phyloP scores from a whole-genome alignment of 2,329 filamentous ascomycete genomes.

The Paramyrothecium roridum region DNA sequence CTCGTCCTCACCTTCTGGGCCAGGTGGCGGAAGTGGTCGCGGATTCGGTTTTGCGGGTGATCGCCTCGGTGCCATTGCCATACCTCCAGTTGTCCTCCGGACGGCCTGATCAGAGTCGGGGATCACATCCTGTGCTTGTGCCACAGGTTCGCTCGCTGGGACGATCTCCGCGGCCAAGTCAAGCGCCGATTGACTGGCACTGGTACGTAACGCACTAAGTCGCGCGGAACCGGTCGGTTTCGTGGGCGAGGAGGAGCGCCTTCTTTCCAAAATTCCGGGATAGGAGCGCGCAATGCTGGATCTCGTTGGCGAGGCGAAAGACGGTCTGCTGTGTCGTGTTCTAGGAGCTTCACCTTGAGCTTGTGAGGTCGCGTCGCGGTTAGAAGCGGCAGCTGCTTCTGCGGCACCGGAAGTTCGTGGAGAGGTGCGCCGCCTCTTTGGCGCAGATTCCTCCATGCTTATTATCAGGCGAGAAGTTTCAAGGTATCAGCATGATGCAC shows the following conservation, averaged over 20 bases:
- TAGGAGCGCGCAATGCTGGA: slow-evolving; percentile 61
- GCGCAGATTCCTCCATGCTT: slow-evolving; percentile 50
- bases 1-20: slow-evolving; percentile 22
- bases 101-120: slow-evolving; percentile 11
- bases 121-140: slow-evolving; percentile 12
- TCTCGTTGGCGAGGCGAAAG: slow-evolving; percentile 65
- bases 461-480: neutral
- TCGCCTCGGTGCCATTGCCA: slow-evolving; percentile 33
- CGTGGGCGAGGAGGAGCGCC: slow-evolving; percentile 33
- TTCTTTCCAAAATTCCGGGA: slow-evolving; percentile 51
- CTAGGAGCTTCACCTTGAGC: slow-evolving; percentile 8
- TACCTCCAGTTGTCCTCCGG: slow-evolving; percentile 20
- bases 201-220: slow-evolving; percentile 5
- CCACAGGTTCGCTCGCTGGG: slow-evolving; percentile 16
- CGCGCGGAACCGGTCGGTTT: slow-evolving; percentile 16
- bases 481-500: neutral
- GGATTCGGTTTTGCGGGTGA: slow-evolving; percentile 40
- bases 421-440: slow-evolving; percentile 63
- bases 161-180: slow-evolving; percentile 15
- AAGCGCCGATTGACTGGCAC: slow-evolving; percentile 20
- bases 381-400: slow-evolving; percentile 16
- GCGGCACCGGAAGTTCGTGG: slow-evolving; percentile 41
- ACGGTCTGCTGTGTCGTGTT: slow-evolving; percentile 39
- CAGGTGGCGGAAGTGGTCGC: slow-evolving; percentile 44
- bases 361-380: slow-evolving; percentile 21